Percentiles rank a stretch among this genome's conserved stretches.
Conservation (phyloP, 257 asterid species). For the Paraleonurus japonicus region DNA sequence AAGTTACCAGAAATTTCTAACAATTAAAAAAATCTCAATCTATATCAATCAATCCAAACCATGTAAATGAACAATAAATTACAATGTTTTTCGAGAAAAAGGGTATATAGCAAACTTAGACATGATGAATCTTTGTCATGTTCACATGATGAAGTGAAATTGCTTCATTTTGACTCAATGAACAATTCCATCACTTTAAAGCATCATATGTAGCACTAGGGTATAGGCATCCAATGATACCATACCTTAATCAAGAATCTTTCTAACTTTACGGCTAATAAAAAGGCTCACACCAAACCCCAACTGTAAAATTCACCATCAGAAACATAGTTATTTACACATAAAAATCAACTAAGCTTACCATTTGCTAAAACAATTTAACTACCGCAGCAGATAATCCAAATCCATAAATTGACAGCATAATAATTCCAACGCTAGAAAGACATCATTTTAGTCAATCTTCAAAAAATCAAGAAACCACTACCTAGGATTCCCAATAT, state of each 20-base stretch:
- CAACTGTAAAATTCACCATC: not conserved
- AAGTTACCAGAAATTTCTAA: not conserved
- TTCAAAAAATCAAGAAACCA: not conserved
- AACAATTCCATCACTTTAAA: conserved; percentile 27
- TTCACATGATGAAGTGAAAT: not conserved
- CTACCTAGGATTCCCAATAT: conserved; percentile 34
- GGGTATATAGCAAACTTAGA: not conserved
- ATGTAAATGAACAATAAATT: no score
- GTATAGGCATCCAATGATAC: not conserved
- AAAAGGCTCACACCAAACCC: not conserved
- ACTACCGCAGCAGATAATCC: not conserved
- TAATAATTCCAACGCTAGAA: not conserved
- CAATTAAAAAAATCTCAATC: not conserved
- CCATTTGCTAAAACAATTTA: no score
- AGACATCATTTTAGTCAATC: not conserved
- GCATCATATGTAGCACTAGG: conserved; percentile 11
- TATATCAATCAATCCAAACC: not conserved
- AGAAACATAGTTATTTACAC: no score
- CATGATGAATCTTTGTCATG: not conserved
- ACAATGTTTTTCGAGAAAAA: no score
- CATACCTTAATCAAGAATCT: not conserved
- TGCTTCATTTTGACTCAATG: conserved; percentile 26
- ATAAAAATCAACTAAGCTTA: no score
- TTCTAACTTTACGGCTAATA: not conserved
- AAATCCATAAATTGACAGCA: not conserved